Conservation (phyloP, 805 yeast genomes). For the Yamadazyma sp. region DNA sequence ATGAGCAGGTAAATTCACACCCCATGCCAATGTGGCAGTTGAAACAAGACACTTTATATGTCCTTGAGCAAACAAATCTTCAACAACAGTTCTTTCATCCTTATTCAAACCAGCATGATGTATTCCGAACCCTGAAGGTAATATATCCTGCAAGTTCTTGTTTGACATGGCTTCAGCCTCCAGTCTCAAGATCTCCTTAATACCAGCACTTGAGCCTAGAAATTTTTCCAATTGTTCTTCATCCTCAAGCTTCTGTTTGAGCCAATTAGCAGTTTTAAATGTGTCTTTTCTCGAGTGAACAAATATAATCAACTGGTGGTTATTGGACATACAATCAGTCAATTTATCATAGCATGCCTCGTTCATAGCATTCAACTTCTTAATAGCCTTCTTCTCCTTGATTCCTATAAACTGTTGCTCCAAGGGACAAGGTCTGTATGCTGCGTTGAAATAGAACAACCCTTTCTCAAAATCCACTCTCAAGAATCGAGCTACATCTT, state of each 20-base stretch:
- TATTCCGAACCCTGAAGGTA: slow-evolving; percentile 76
- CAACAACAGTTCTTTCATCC: slow-evolving; percentile 73
- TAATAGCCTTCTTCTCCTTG: slow-evolving; percentile 77
- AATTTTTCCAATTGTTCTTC: slow-evolving; percentile 47
- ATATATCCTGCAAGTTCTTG: slow-evolving; percentile 53
- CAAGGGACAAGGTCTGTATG: slow-evolving; percentile 89
- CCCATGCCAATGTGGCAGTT: slow-evolving; percentile 94
- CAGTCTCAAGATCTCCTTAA: slow-evolving; percentile 58
- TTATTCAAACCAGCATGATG: slow-evolving; percentile 89
- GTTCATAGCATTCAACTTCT: slow-evolving; percentile 78
- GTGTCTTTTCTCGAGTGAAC: slow-evolving; percentile 96
- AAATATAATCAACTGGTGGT: slow-evolving; percentile 81
- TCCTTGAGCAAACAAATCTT: slow-evolving; percentile 87
- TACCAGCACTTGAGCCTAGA: slow-evolving; percentile 47
- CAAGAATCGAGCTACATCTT: slow-evolving; percentile 81
- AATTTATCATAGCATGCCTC: slow-evolving; percentile 82
- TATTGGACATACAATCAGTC: slow-evolving; percentile 55
- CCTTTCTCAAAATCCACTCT: slow-evolving; percentile 59
- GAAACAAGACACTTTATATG: slow-evolving; percentile 80
- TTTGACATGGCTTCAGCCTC: slow-evolving; percentile 62
- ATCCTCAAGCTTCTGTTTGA: slow-evolving; percentile 60
- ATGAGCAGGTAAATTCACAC: slow-evolving; percentile 86
- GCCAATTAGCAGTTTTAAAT: slow-evolving; percentile 72
- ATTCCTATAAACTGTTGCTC: slow-evolving; percentile 87
- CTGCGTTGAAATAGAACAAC: slow-evolving; percentile 76